Evolutionary conservation across 2,329 filamentous ascomycete species (phyloP), one percentile per base, ranked within the genome.

Genomic region (Cadophora gregata): DNA sequence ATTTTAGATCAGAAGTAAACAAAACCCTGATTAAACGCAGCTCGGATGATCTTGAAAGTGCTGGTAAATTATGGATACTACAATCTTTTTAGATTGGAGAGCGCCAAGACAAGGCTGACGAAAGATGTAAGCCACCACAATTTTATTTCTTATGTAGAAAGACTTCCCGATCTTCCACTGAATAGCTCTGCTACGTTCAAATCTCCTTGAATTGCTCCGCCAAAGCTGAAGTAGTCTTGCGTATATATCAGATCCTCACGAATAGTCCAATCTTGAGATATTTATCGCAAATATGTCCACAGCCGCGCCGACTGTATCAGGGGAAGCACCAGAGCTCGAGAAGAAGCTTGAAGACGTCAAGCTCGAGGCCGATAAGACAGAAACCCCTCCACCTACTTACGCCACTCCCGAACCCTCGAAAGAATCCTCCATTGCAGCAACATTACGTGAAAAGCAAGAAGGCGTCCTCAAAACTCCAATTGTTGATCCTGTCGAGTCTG

Each of bases 381-480:
- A 62, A 33, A n/a, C 21, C 31, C 29, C 33, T 38, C 63, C 33
- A 19, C 45, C 27, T 45, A 36, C 48, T 21, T n/a, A 63, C 24
- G 21, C 38, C 9, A 42, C 58, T 33, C 27, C 47, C 9, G 29
- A 36, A 24, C 7, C 19, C 59, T 65, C 66, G 31, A 29, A 66
- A 59, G 27, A 64, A 14, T 64, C 66, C 21, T 69, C 72, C 10
- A 59, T 70, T 19, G 68, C 72, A n/a, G 68, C 68, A 50, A 69
- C 71, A 8, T 64, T 75, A 19, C 67, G 68, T 50, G 70, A 71
- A 27, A 72, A 72, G 21, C 59, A 75, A 8, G 77, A 80, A 59
- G 80, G 79, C 8, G 72, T 80, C 24, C 77, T 83, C 63, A 83
- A 83, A 71, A 73, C 72, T 21, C 76, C 76, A 31, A 70, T 77